These are phyloP conservation scores for Lachnellula occidentalis DNA, from an alignment of 2,329 filamentous ascomycete genomes.

Conservation along the genomic window DNA sequence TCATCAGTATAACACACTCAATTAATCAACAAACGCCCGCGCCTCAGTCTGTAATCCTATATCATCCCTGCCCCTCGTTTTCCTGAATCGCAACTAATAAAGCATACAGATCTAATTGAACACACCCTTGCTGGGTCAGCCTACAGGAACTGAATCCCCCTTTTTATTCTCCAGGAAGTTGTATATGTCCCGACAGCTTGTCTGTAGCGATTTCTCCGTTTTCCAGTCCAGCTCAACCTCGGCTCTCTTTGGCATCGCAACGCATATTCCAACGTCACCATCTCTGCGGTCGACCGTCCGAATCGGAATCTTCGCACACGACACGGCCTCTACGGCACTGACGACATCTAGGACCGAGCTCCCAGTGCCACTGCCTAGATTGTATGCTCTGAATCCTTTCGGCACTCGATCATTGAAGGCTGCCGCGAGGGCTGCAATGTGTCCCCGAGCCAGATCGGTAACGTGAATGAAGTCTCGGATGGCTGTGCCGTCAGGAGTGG, in stretches of 20 bases:
- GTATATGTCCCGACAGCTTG: constrained; percentile 12
- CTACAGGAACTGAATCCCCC: not conserved
- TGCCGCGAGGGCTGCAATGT: constrained; percentile 50
- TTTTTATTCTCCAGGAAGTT: constrained; percentile 3
- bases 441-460: constrained; percentile 55
- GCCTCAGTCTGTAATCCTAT: too few relatives aligned
- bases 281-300: constrained; percentile 31
- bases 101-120: not conserved
- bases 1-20: too few relatives aligned
- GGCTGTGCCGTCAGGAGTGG: constrained; percentile 57
- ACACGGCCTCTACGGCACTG: constrained; percentile 33
- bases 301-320: constrained; percentile 32
- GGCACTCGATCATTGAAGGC: constrained; percentile 30
- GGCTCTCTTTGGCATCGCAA: constrained; percentile 36
- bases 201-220: constrained; percentile 15
- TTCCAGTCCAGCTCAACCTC: constrained; percentile 37
- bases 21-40: too few relatives aligned
- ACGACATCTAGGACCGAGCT: constrained; percentile 39
- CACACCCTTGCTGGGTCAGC: too few relatives aligned
- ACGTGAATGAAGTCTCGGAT: constrained; percentile 64
- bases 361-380: constrained; percentile 40
- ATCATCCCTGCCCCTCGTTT: too few relatives aligned
- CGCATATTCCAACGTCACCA: constrained; percentile 39
- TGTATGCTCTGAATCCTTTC: constrained; percentile 39
- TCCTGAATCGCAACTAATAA: not conserved